Evolutionary conservation across 371 early-diverging fungal genomes (phyloP).

Genomic region (Mucor piriformis): DNA sequence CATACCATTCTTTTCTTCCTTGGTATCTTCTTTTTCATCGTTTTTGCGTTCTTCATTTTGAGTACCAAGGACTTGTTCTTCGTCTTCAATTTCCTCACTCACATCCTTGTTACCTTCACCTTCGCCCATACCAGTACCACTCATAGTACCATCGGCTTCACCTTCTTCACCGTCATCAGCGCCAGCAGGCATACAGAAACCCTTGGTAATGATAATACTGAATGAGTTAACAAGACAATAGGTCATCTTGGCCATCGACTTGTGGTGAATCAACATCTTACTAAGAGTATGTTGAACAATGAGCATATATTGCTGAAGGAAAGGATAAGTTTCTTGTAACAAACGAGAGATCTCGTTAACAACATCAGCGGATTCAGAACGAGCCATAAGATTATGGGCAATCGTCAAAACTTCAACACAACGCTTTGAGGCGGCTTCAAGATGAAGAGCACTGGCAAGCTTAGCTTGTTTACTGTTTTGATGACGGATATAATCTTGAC

Average conservation of each 20-base stretch:
- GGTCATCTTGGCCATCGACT: conserved; percentile 65
- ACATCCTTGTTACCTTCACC: conserved; percentile 96
- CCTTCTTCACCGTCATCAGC: conserved; percentile 68
- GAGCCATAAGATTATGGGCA: conserved; percentile 23
- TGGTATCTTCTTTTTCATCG: conserved; percentile 59
- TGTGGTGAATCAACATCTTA: conserved; percentile 70
- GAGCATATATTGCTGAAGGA: conserved; percentile 71
- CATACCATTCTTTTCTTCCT: conserved; percentile 91
- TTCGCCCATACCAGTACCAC: conserved; percentile 95
- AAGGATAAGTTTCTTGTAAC: conserved; percentile 58
- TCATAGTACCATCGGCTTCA: conserved; percentile 62
- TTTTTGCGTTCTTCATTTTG: conserved; percentile 75
- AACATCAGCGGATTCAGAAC: background rate
- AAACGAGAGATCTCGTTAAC: conserved; percentile 29
- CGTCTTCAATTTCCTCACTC: conserved; percentile 94
- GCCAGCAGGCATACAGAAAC: conserved; percentile 81
- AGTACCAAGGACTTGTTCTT: conserved; percentile 92
- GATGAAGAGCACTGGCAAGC: conserved; percentile 37
- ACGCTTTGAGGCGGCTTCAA: conserved; percentile 44
- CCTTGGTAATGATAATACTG: conserved; percentile 74
- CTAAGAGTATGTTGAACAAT: conserved; percentile 62
- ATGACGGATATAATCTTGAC: conserved; percentile 51
- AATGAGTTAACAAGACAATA: conserved; percentile 75
- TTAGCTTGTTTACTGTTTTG: conserved; percentile 36
- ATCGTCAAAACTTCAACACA: conserved; percentile 34